These are phyloP conservation scores for Acanthamoeba rhysodes DNA, from an alignment of 208 protist species.

Conservation along the genomic window DNA sequence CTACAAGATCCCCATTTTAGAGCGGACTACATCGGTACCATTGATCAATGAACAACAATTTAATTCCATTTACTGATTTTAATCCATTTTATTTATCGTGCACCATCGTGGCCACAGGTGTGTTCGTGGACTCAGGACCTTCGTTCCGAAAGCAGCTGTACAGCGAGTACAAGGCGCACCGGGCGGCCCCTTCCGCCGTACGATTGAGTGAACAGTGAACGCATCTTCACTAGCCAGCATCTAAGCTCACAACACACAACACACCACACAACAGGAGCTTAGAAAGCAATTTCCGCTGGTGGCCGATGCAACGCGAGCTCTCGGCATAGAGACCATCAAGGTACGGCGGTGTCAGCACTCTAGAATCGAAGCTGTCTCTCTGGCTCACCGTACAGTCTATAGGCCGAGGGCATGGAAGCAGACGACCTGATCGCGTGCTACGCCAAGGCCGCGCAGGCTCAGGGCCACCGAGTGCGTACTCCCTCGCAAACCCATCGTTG, in stretches of 20 bases:
- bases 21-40: slow-evolving; percentile 50
- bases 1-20: slow-evolving; percentile 2
- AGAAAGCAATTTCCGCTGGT: slow-evolving; percentile 22
- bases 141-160: slow-evolving; percentile 57
- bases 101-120: not conserved
- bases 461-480: slow-evolving; percentile 7
- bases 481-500: not conserved
- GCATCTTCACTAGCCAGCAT: not conserved
- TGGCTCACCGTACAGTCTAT: not conserved
- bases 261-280: not conserved
- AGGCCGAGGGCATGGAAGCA: slow-evolving; percentile 29
- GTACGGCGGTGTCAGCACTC: not conserved
- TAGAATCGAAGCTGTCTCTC: not conserved
- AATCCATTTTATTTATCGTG: not conserved
- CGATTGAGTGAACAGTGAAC: too few relatives aligned
- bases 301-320: slow-evolving; percentile 23
- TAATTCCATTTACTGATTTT: not conserved
- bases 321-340: slow-evolving; percentile 11
- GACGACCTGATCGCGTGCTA: slow-evolving; percentile 63
- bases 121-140: slow-evolving; percentile 45
- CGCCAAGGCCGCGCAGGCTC: not conserved
- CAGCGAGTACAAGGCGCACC: slow-evolving; percentile 64
- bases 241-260: not conserved
- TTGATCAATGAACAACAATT: not conserved
- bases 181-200: slow-evolving; percentile 9